Evolutionary conservation across 805 yeast genomes (phyloP).

Genomic region (Starmerella geochares): DNA sequence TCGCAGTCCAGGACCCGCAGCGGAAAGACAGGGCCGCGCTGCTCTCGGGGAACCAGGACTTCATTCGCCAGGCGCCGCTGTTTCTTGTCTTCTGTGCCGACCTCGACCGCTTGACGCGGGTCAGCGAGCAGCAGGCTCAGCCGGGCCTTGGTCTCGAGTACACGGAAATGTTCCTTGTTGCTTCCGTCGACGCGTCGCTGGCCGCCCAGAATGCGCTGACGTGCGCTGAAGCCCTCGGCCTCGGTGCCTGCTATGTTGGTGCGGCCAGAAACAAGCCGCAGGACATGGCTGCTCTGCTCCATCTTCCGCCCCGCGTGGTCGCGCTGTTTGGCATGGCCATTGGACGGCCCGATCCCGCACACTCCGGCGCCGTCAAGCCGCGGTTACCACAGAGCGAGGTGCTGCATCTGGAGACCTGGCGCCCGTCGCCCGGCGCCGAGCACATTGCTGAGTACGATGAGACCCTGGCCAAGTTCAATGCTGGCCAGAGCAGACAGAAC

Average conservation of each 20-base stretch:
- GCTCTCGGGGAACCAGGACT: background rate
- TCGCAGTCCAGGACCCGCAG: background rate
- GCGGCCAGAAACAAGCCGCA: background rate
- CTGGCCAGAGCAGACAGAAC: background rate
- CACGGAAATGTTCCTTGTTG: constrained; percentile 3
- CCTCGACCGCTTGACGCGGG: background rate
- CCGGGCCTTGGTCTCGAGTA: background rate
- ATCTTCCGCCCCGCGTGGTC: background rate
- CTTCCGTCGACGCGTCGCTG: background rate
- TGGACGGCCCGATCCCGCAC: background rate
- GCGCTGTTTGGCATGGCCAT: constrained; percentile 1
- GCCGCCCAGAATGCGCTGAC: constrained; percentile 2
- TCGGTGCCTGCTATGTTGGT: background rate
- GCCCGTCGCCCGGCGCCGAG: background rate
- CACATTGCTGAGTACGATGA: background rate
- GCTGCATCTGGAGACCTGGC: background rate
- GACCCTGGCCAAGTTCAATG: background rate
- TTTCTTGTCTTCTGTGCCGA: constrained; percentile 1
- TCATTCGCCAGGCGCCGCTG: constrained; percentile 4
- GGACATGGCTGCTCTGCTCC: background rate
- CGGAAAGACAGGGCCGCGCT: background rate
- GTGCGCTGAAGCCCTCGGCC: background rate
- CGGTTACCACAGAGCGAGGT: background rate
- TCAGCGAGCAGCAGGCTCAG: background rate
- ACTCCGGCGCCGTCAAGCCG: background rate